Evolutionary conservation across 2,329 filamentous ascomycete genomes (phyloP).

Genomic region (Scytalidium sp.): DNA sequence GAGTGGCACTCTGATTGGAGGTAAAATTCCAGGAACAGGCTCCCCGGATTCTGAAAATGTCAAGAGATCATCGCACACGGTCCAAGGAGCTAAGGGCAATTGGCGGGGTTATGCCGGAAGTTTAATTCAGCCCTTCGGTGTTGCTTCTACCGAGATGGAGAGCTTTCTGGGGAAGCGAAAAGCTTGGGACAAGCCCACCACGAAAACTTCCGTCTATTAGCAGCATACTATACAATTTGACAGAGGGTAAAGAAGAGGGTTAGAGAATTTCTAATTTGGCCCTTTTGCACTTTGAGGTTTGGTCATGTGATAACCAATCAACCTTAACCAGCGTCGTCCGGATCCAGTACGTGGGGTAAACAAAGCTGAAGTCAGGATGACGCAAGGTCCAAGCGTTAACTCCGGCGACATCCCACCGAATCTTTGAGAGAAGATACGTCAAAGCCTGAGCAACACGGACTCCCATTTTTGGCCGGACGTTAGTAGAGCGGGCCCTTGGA

Average conservation of each 20-base stretch:
- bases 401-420: no score
- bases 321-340: neutral
- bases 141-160: neutral
- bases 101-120: neutral
- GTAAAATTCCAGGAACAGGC: conserved; percentile 10
- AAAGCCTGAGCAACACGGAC: no score
- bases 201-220: no score
- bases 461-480: no score
- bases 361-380: neutral
- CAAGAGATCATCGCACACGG: neutral
- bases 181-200: neutral
- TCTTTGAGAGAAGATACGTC: no score
- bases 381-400: neutral
- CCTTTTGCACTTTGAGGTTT: neutral
- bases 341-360: neutral
- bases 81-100: conserved; percentile 1
- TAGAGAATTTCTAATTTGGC: neutral
- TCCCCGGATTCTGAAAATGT: neutral
- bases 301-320: neutral
- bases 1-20: conserved; percentile 11
- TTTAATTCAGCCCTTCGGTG: neutral
- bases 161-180: neutral
- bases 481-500: no score
- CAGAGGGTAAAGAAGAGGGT: neutral
- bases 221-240: no score